phyloP scores from a whole-genome alignment of 805 yeast genomes.

The Candida pseudofarinosa region DNA sequence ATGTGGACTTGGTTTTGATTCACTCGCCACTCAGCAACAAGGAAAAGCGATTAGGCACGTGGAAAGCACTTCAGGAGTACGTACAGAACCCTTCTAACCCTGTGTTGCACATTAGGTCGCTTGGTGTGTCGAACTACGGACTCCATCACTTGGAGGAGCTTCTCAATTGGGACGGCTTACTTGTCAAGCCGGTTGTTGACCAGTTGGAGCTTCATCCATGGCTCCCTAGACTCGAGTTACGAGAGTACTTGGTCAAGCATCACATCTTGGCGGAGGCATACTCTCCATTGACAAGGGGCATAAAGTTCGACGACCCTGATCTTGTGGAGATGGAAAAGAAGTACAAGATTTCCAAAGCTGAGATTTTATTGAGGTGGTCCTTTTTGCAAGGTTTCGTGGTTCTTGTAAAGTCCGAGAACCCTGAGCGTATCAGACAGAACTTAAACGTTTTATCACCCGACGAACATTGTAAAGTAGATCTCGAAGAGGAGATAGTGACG shows the following conservation, averaged over 20 bases:
- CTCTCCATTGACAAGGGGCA: constrained; percentile 72
- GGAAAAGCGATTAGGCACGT: constrained; percentile 53
- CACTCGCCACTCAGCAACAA: constrained; percentile 50
- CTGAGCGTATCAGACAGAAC: constrained; percentile 51
- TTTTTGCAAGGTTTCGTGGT: constrained; percentile 68
- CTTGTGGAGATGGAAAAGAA: constrained; percentile 47
- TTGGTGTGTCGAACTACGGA: constrained; percentile 80
- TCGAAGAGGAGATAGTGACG: constrained; percentile 33
- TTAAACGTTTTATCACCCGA: constrained; percentile 44
- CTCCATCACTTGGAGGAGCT: constrained; percentile 56
- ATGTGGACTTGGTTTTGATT: constrained; percentile 38
- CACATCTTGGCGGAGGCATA: constrained; percentile 68
- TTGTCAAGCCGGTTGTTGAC: constrained; percentile 57
- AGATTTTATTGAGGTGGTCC: constrained; percentile 70
- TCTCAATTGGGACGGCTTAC: constrained; percentile 49
- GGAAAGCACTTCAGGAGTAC: constrained; percentile 72
- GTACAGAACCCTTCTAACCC: constrained; percentile 37
- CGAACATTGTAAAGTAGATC: constrained; percentile 32
- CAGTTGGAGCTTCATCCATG: constrained; percentile 86
- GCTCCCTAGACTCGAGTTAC: constrained; percentile 64
- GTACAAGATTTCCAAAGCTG: constrained; percentile 51
- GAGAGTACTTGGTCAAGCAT: constrained; percentile 53
- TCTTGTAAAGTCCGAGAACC: constrained; percentile 60
- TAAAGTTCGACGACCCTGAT: constrained; percentile 51
- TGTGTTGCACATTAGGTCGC: constrained; percentile 53